Evolutionary conservation across 768 basidiomycete species (phyloP).

Genomic region (Amanita exitialis): DNA sequence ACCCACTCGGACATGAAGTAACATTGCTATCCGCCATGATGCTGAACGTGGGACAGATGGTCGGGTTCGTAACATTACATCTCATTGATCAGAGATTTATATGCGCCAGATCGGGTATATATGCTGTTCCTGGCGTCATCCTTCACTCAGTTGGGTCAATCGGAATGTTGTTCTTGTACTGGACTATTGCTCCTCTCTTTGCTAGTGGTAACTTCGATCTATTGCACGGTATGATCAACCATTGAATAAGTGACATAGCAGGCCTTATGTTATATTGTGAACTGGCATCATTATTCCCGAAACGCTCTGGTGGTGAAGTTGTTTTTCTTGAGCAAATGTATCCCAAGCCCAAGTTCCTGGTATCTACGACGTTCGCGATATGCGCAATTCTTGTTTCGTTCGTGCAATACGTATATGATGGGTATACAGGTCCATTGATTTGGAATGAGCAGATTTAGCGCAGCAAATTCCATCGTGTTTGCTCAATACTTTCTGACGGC

Average conservation of each 20-base stretch:
- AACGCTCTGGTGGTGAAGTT: conserved; percentile 39
- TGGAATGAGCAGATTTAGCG: conserved; percentile 16
- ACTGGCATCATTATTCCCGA: conserved; percentile 36
- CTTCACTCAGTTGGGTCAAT: conserved; percentile 27
- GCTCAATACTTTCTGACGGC: conserved; percentile 27
- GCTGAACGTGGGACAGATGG: conserved; percentile 26
- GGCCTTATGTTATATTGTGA: conserved; percentile 30
- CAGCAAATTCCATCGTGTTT: conserved; percentile 25
- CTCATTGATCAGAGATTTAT: not conserved
- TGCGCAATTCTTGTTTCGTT: conserved; percentile 25
- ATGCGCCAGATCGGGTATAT: conserved; percentile 22
- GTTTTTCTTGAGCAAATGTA: conserved; percentile 39
- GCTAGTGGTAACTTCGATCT: conserved; percentile 17
- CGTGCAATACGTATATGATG: conserved; percentile 10
- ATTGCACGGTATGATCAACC: not conserved
- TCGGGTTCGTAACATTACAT: conserved; percentile 14
- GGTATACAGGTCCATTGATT: not conserved
- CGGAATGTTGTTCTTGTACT: conserved; percentile 20
- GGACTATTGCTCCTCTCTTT: conserved; percentile 22
- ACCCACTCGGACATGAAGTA: conserved; percentile 22
- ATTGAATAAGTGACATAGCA: conserved; percentile 12
- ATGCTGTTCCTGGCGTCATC: conserved; percentile 24
- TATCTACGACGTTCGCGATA: conserved; percentile 33
- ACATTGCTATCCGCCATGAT: conserved; percentile 24
- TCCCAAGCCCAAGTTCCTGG: conserved; percentile 30